Evolutionary conservation across 176 grass and related monocot genomes (phyloP).

Genomic region (Otatea glauca): DNA sequence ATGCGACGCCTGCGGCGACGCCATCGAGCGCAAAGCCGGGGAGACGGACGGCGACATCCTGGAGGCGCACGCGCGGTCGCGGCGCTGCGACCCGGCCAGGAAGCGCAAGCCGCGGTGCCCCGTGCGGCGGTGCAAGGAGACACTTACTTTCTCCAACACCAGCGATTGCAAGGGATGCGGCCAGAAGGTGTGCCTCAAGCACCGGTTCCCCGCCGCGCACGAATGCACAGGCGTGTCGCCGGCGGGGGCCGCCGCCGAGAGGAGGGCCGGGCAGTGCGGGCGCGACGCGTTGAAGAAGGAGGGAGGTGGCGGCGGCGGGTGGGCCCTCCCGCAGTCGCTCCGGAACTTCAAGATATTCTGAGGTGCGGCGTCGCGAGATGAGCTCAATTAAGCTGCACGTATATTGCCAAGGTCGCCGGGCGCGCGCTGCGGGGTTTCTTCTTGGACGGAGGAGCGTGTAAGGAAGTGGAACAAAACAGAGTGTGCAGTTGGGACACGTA

Average conservation of each 20-base stretch:
- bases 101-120: constrained; percentile 72
- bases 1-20: constrained; percentile 67
- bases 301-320: background rate
- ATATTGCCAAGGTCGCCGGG: background rate
- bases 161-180: constrained; percentile 57
- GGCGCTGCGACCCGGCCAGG: constrained; percentile 63
- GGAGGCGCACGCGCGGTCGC: constrained; percentile 53
- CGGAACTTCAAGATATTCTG: constrained; percentile 43
- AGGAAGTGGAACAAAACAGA: background rate
- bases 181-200: constrained; percentile 67
- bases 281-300: constrained; percentile 38
- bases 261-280: constrained; percentile 34
- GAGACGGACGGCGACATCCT: constrained; percentile 35
- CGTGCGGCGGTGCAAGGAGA: constrained; percentile 68
- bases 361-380: background rate
- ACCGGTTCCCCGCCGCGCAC: constrained; percentile 71
- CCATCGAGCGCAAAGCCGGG: constrained; percentile 61
- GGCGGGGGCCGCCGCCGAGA: constrained; percentile 18
- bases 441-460: background rate
- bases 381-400: background rate
- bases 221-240: constrained; percentile 27
- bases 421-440: background rate
- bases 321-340: background rate
- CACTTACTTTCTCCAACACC: constrained; percentile 73
- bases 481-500: background rate